Evolutionary conservation across 495 filamentous ascomycete genomes (phyloP).

Genomic region (Penicillium mononematosum): DNA sequence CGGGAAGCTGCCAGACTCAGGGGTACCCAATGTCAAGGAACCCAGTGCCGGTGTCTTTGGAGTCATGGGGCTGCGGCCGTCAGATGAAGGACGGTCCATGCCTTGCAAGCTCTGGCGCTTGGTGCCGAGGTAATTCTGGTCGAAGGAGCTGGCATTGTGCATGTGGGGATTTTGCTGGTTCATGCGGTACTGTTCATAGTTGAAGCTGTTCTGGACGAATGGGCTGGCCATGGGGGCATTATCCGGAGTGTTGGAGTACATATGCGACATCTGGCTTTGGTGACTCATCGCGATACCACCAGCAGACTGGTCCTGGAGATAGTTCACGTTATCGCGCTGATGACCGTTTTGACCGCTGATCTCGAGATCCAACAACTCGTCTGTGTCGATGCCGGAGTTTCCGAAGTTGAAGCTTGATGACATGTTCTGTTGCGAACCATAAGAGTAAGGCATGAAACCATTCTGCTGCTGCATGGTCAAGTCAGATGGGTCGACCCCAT

Average conservation of each 20-base stretch:
- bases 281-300: conserved; percentile 49
- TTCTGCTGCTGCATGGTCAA: conserved; percentile 65
- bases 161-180: conserved; percentile 55
- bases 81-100: conserved; percentile 69
- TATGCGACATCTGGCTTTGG: conserved; percentile 60
- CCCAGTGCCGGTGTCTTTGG: conserved; percentile 68
- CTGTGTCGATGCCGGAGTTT: conserved; percentile 54
- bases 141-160: conserved; percentile 52
- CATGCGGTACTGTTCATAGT: conserved; percentile 68
- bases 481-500: conserved; percentile 81
- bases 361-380: conserved; percentile 54
- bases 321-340: conserved; percentile 43
- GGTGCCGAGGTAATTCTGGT: conserved; percentile 48
- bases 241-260: conserved; percentile 84
- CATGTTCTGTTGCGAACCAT: conserved; percentile 51
- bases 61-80: conserved; percentile 72
- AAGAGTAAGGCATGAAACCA: conserved; percentile 51
- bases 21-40: conserved; percentile 58
- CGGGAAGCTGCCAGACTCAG: conserved; percentile 66
- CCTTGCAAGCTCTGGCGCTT: conserved; percentile 60
- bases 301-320: conserved; percentile 46
- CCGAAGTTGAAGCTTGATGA: conserved; percentile 53
- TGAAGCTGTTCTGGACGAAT: conserved; percentile 69
- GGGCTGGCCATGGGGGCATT: conserved; percentile 85
- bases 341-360: conserved; percentile 47